Evolutionary conservation across 1,284 basidiomycete genomes (phyloP).

Genomic region (Cystobasidium pallidum): DNA sequence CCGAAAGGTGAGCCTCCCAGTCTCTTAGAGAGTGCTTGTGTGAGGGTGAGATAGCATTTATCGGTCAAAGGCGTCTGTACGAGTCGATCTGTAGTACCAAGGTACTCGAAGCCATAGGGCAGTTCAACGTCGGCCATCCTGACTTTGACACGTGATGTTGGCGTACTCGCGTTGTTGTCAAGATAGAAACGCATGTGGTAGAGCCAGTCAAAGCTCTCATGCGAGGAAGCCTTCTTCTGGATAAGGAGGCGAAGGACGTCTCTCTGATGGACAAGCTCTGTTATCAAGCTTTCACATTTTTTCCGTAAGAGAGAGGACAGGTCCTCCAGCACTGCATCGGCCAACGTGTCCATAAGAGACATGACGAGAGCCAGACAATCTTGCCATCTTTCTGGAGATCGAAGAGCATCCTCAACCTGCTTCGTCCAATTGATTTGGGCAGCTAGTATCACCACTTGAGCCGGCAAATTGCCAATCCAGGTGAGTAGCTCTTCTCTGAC

Average conservation of each 20-base stretch:
- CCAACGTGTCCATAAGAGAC: conserved; percentile 86
- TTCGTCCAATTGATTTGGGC: conserved; percentile 93
- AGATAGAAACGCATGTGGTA: conserved; percentile 99
- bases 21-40: conserved; percentile 91
- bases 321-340: conserved; percentile 91
- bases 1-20: conserved; percentile 97
- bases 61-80: conserved; percentile 99
- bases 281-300: conserved; percentile 98
- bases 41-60: conserved; percentile 92
- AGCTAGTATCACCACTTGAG: conserved; percentile 92
- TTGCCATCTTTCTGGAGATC: conserved; percentile 64
- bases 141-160: conserved; percentile 71
- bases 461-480: conserved; percentile 93
- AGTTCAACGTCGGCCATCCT: conserved; percentile 89
- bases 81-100: conserved; percentile 93
- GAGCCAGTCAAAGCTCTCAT: conserved; percentile 85
- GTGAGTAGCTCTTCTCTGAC: conserved; percentile 70
- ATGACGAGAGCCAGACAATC: conserved; percentile 74
- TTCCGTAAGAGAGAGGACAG: conserved; percentile 84
- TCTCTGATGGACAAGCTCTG: conserved; percentile 95
- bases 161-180: conserved; percentile 69
- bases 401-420: conserved; percentile 76
- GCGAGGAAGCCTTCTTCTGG: conserved; percentile 66
- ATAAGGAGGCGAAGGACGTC: conserved; percentile 87
- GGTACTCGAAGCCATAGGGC: conserved; percentile 98